Evolutionary conservation across 768 basidiomycete species (phyloP), one percentile per base, ranked within the genome.

Genomic region (Termitomyces sp.): DNA sequence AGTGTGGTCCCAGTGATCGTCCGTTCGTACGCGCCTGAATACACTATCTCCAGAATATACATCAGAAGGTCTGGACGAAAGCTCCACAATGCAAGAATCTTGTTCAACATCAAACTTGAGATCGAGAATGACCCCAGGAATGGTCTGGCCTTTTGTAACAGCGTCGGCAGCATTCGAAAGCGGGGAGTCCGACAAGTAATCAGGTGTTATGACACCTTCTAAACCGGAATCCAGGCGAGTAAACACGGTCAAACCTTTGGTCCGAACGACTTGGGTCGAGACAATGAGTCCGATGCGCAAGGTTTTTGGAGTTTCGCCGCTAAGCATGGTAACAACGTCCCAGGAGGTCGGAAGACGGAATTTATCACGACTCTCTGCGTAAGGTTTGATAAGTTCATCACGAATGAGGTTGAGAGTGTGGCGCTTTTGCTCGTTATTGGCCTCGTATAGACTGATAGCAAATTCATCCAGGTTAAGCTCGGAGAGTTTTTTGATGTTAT

Each of bases 391-490:
- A 12, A 98, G 74, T 69, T 99, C 97, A 53, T 85, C 82, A 37
- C 90, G 88, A 67, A 98, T 97, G 59, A 92, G 78, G 68, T 92
- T 88, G 42, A 99, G 79, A 0, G 91, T 92, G 63, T 94, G 85
- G 9, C 95, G 88, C 72, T 97, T 98, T 68, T 86, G 83, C 59
- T 93, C 87, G 62, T 87, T 75, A 70, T 91, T 87, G 42, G 88
- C 85, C 68, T 91, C 85, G 65, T 85, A 89, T 63, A 98, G 84
- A 70, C 90, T 95, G 71, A 89, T 85, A 13, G 96, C 97, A 67
- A 98, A 98, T 68, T 98, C 95, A 67, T 98, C 95, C 62, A 98
- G 77, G 64, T 92, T 97, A 55, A 98, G 85, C 63, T 95, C 93
- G 55, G 87, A 81, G 16, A 99, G 76, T 72, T 94, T 96, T 65